These are phyloP conservation scores for Chalaropsis thielavioides DNA, from an alignment of 2,329 filamentous ascomycete species.

Conservation along the genomic window DNA sequence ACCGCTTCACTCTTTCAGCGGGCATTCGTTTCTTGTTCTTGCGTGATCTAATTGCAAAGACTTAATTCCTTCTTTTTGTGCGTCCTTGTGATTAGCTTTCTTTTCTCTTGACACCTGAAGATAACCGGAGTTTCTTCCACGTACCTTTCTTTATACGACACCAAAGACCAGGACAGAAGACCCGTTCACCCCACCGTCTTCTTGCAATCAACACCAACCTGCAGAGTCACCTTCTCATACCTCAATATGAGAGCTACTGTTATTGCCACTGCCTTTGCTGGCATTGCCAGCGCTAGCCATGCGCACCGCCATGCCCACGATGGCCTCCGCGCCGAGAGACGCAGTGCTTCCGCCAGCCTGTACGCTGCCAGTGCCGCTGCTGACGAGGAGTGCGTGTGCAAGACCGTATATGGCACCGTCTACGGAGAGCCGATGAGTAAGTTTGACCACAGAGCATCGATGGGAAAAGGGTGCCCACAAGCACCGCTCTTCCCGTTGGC, in stretches of 20 bases:
- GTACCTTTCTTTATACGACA: constrained; percentile 24
- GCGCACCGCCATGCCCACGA: constrained; percentile 22
- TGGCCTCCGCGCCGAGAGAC: constrained; percentile 4
- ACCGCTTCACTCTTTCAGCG: constrained; percentile 85
- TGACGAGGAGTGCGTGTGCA: constrained; percentile 49
- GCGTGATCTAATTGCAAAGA: constrained; percentile 7
- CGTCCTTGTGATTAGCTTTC: constrained; percentile 18
- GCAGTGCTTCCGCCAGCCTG: constrained; percentile 25
- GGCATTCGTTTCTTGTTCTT: constrained; percentile 47
- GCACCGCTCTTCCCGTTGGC: too few relatives aligned
- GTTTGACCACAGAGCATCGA: too few relatives aligned
- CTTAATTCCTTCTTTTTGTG: constrained; percentile 4
- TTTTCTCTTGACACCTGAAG: constrained; percentile 20
- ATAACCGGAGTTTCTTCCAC: constrained; percentile 13
- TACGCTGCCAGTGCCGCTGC: constrained; percentile 23
- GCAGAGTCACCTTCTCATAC: too few relatives aligned
- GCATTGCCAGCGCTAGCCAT: constrained; percentile 37
- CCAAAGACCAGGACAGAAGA: constrained; percentile 22
- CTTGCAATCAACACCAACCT: background rate
- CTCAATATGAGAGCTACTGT: constrained; percentile 59
- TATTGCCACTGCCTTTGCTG: constrained; percentile 46
- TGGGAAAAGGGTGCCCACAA: background rate
- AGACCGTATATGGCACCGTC: constrained; percentile 58
- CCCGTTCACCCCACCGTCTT: constrained; percentile 5
- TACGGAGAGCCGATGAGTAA: constrained; percentile 52